Percentiles rank a stretch among this genome's conserved stretches.
Evolutionary conservation across 768 basidiomycete genomes (phyloP).

Genomic region (Collybia sp.): DNA sequence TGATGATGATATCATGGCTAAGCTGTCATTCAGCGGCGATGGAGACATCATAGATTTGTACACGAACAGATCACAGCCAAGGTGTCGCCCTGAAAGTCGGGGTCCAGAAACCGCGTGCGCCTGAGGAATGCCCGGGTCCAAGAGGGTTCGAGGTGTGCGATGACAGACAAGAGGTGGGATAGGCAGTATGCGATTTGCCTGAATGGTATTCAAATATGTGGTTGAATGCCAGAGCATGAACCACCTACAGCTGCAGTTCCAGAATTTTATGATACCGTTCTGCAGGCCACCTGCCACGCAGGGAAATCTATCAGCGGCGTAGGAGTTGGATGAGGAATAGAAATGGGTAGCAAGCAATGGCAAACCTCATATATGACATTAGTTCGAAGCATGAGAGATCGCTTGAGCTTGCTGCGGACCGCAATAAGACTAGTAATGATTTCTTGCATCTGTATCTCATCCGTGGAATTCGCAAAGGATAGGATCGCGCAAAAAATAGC

Average conservation of each 20-base stretch:
- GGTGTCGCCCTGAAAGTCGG: slow-evolving; percentile 81
- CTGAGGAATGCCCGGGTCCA: slow-evolving; percentile 78
- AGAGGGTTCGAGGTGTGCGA: slow-evolving; percentile 66
- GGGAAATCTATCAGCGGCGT: slow-evolving; percentile 53
- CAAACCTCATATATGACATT: slow-evolving; percentile 68
- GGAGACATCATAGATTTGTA: neutral
- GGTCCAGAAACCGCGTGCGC: slow-evolving; percentile 70
- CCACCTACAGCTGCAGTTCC: slow-evolving; percentile 60
- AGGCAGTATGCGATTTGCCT: slow-evolving; percentile 69
- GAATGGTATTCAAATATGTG: slow-evolving; percentile 2
- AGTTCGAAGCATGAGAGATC: slow-evolving; percentile 47
- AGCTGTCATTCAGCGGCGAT: neutral
- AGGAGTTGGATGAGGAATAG: neutral
- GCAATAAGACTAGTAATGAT: slow-evolving; percentile 69
- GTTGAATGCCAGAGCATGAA: too few relatives aligned
- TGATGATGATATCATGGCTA: slow-evolving; percentile 75
- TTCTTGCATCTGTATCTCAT: slow-evolving; percentile 42
- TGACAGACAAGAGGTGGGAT: slow-evolving; percentile 68
- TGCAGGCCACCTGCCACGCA: slow-evolving; percentile 78
- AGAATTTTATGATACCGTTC: slow-evolving; percentile 67
- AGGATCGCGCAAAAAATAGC: slow-evolving; percentile 72
- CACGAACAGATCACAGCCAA: slow-evolving; percentile 57
- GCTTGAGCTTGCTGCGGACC: slow-evolving; percentile 66
- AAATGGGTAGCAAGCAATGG: slow-evolving; percentile 4
- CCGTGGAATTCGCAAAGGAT: slow-evolving; percentile 59